Percentiles rank a stretch among this genome's conserved stretches.
Evolutionary conservation across 1,139 yeast genomes (phyloP).

Genomic region (Taphrina flavorubra): DNA sequence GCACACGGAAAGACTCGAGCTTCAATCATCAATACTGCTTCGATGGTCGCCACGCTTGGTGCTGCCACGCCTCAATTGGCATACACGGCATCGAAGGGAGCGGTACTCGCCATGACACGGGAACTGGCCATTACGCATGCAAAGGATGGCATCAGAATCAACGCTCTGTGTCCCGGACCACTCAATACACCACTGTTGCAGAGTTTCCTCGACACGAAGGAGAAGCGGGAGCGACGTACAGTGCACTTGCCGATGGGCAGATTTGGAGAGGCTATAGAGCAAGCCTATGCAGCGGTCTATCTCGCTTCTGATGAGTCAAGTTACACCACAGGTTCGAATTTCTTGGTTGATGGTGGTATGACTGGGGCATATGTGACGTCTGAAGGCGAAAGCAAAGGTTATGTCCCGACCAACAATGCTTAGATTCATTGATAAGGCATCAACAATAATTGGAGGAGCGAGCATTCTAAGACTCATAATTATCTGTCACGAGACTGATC

Average conservation of each 20-base stretch:
- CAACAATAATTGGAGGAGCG: background rate
- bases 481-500: too few species aligned
- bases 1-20: constrained; percentile 58
- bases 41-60: constrained; percentile 64
- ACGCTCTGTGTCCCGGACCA: constrained; percentile 73
- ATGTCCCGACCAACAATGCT: constrained; percentile 35
- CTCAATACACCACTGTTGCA: constrained; percentile 62
- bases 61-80: constrained; percentile 55
- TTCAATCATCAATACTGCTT: constrained; percentile 67
- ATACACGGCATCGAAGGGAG: constrained; percentile 55
- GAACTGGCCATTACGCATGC: constrained; percentile 74
- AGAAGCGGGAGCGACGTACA: constrained; percentile 53
- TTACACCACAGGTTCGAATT: constrained; percentile 81
- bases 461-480: background rate
- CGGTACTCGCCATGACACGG: constrained; percentile 58
- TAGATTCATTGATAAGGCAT: too few species aligned
- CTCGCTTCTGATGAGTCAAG: constrained; percentile 79
- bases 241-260: constrained; percentile 58
- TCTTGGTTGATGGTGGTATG: constrained; percentile 82
- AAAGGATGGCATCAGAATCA: constrained; percentile 69
- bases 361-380: constrained; percentile 39
- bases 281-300: constrained; percentile 81
- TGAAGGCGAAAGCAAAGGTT: constrained; percentile 21
- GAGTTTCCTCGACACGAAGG: constrained; percentile 57
- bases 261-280: constrained; percentile 67